Evolutionary conservation across 1,284 basidiomycete genomes (phyloP), one percentile per base, ranked within the genome.

Genomic region (Heterobasidion occidentale): DNA sequence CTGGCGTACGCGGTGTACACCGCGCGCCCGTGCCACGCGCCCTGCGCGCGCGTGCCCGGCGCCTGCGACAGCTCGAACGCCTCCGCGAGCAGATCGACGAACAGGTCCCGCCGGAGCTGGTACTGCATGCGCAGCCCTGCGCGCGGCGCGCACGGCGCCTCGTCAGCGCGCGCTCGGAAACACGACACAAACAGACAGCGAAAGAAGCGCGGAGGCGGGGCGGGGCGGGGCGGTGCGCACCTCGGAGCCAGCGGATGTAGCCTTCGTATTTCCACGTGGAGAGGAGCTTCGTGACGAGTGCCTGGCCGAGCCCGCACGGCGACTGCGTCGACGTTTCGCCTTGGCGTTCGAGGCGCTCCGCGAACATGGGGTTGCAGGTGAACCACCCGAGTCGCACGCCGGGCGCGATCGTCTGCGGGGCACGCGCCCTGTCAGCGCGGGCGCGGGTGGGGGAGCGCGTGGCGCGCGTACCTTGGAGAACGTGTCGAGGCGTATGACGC

Each of bases 361-460:
- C 84, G 65, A 89, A 86, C 46, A 80, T 35, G 8, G 84, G 79
- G 63, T 80, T 83, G 65, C 82, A 86, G 0, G 89, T 92, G 65
- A 88, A 86, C 86, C 86, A 93, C 1, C 91, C 90, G 11, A 92
- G 70, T 7, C 90, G 81, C 54, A 80, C 81, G 1, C 90, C 91
- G 3, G 90, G 90, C 1, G 86, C 87, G 54, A 92, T 80, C 1
- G 84, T 89, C 86, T 84, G 56, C 7, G 52, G 49, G 34, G 55
- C 20, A 52, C 17, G 35, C 9, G 47, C 19, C 6, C 3, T 49
- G 35, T 33, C 27, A 12, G n/a, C 8, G 27, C 44, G 14, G 51
- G 20, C 44, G 52, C 19, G 9, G 7, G 11, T 11, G 19, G 53
- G 36, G 42, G 15, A 20, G 54, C 54, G 36, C 19, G 35, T n/a